Evolutionary conservation across 2,329 filamentous ascomycete genomes (phyloP).

Genomic region (Colletotrichum trifolii): DNA sequence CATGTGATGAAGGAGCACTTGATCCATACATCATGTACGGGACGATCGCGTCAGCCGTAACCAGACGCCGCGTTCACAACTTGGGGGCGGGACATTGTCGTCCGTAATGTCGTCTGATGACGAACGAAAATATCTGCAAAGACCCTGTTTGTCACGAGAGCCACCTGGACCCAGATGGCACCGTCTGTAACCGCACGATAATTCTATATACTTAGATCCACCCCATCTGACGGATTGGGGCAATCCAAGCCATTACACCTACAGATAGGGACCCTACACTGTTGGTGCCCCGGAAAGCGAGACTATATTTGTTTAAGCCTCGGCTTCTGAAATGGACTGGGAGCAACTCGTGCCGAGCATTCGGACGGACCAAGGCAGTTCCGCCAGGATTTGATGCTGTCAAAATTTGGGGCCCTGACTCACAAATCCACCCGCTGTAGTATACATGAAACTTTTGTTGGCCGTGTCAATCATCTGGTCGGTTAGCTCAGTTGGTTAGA

Average conservation of each 20-base stretch:
- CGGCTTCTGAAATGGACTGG: too few relatives aligned
- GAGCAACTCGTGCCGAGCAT: too few relatives aligned
- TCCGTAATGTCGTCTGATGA: slow-evolving; percentile 10
- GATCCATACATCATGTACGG: not conserved
- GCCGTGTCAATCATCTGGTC: not conserved
- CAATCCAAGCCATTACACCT: too few relatives aligned
- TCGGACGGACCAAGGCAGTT: too few relatives aligned
- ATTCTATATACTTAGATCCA: too few relatives aligned
- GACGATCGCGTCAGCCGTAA: too few relatives aligned
- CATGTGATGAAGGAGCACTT: not conserved
- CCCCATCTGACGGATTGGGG: too few relatives aligned
- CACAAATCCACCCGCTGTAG: not conserved
- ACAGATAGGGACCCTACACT: too few relatives aligned
- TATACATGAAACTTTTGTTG: not conserved
- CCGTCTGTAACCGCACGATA: not conserved
- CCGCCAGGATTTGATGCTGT: not conserved
- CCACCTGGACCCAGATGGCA: not conserved
- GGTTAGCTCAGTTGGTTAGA: slow-evolving; percentile 38
- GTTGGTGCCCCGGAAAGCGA: too few relatives aligned
- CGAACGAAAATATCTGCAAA: not conserved
- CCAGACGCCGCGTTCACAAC: not conserved
- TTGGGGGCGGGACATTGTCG: not conserved
- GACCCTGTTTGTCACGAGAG: not conserved
- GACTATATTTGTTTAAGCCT: too few relatives aligned
- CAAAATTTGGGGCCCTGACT: slow-evolving; percentile 3